Evolutionary conservation across 1,139 yeast species (phyloP).

Genomic region (Chernovozyma aurita): DNA sequence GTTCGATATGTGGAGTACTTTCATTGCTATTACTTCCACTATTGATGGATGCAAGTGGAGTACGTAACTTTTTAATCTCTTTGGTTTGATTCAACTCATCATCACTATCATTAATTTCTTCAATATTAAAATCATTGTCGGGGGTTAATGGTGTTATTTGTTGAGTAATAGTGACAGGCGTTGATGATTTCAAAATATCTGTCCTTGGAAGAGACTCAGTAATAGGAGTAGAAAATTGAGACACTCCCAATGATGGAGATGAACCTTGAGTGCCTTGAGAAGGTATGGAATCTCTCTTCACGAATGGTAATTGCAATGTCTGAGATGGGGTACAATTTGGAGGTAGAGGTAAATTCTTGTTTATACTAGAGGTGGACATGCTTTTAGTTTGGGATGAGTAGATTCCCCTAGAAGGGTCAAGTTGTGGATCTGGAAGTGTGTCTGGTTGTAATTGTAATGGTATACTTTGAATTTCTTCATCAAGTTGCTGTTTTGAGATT

Average conservation of each 20-base stretch:
- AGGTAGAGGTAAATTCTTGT: slow-evolving; percentile 30
- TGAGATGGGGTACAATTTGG: slow-evolving; percentile 13
- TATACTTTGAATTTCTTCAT: not conserved
- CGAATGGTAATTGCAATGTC: not conserved
- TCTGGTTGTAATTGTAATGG: not conserved
- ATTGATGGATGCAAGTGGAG: not conserved
- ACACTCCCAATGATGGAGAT: slow-evolving; percentile 10
- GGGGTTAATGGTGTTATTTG: slow-evolving; percentile 3
- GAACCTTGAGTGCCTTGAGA: slow-evolving; percentile 2
- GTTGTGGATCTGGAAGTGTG: not conserved
- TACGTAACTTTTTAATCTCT: not conserved
- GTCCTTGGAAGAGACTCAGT: slow-evolving; percentile 5
- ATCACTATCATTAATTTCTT: slow-evolving; percentile 40
- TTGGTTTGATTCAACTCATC: slow-evolving; percentile 22
- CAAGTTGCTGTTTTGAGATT: not conserved
- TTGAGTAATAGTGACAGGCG: not conserved
- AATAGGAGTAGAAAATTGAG: slow-evolving; percentile 14
- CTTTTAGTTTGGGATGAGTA: slow-evolving; percentile 3
- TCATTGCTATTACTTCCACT: not conserved
- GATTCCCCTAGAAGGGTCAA: not conserved
- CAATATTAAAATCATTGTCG: slow-evolving; percentile 33
- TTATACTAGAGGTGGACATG: slow-evolving; percentile 5
- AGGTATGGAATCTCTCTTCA: slow-evolving; percentile 1
- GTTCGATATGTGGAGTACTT: not conserved
- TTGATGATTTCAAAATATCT: not conserved